Evolutionary conservation across 306 rosid genomes (phyloP).

Genomic region (Nissolia schottii): DNA sequence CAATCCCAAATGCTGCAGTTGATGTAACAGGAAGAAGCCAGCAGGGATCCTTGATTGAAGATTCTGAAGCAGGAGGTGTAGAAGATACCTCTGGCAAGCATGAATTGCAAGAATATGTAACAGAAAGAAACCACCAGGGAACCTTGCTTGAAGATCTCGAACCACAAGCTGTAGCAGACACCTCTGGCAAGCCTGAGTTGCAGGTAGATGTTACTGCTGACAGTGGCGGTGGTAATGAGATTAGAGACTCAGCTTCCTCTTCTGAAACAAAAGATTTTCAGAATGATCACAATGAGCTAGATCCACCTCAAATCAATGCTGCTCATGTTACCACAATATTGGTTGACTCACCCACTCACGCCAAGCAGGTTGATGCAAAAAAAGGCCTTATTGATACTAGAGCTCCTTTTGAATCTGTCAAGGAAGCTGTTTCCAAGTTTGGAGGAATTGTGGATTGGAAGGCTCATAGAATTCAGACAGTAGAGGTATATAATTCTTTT

Average conservation of each 20-base stretch:
- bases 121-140: slow-evolving; percentile 26
- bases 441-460: slow-evolving; percentile 99
- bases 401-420: slow-evolving; percentile 96
- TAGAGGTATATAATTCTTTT: slow-evolving; percentile 54
- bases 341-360: slow-evolving; percentile 35
- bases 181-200: slow-evolving; percentile 19
- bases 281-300: slow-evolving; percentile 22
- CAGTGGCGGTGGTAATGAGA: slow-evolving; percentile 16
- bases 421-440: slow-evolving; percentile 94
- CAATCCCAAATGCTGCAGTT: slow-evolving; percentile 26
- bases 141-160: slow-evolving; percentile 23
- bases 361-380: slow-evolving; percentile 38
- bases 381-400: slow-evolving; percentile 77
- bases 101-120: slow-evolving; percentile 26
- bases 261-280: slow-evolving; percentile 33
- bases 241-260: slow-evolving; percentile 31
- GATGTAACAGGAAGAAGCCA: slow-evolving; percentile 23
- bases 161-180: slow-evolving; percentile 20
- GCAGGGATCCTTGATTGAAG: slow-evolving; percentile 18
- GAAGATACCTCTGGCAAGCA: slow-evolving; percentile 18
- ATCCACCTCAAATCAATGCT: slow-evolving; percentile 26
- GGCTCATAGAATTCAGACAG: slow-evolving; percentile 86
- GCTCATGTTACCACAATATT: not conserved
- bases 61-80: slow-evolving; percentile 24
- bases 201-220: slow-evolving; percentile 18